phyloP scores from a whole-genome alignment of 2,329 filamentous ascomycete species.

The Eurotiales sp. region DNA sequence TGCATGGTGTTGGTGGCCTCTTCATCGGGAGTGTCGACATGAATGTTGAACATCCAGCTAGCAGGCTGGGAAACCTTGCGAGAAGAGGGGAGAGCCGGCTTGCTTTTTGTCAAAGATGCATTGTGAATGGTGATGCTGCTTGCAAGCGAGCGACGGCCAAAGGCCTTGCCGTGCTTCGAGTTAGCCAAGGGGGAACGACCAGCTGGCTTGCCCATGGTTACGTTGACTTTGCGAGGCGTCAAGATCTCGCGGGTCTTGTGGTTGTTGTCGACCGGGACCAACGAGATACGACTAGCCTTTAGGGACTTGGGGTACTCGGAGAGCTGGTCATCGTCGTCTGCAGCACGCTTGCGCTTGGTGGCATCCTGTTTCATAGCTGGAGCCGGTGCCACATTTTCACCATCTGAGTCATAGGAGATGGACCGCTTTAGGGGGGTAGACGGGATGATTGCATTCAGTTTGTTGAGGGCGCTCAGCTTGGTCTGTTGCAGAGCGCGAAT shows the following conservation, averaged over 20 bases:
- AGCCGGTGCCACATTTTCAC: slow-evolving; percentile 60
- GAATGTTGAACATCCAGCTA: slow-evolving; percentile 86
- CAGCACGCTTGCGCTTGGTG: slow-evolving; percentile 42
- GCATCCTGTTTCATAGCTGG: slow-evolving; percentile 48
- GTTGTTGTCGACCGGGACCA: slow-evolving; percentile 8
- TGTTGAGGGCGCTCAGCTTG: slow-evolving; percentile 1
- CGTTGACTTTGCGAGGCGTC: slow-evolving; percentile 44
- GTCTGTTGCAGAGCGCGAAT: slow-evolving; percentile 8
- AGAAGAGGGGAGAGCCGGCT: neutral
- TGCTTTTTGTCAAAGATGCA: neutral
- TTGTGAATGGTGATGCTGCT: neutral
- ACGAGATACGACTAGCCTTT: slow-evolving; percentile 43
- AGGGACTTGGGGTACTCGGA: slow-evolving; percentile 44
- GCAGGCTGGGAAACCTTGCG: slow-evolving; percentile 40
- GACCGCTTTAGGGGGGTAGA: slow-evolving; percentile 28
- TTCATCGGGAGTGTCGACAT: slow-evolving; percentile 86
- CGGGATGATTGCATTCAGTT: slow-evolving; percentile 4
- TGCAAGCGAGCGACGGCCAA: slow-evolving; percentile 63
- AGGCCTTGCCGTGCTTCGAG: slow-evolving; percentile 57
- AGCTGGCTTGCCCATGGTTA: slow-evolving; percentile 63
- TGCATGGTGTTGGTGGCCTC: slow-evolving; percentile 90
- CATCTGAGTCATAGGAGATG: slow-evolving; percentile 33
- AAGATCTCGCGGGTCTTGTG: slow-evolving; percentile 23
- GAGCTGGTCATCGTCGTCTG: slow-evolving; percentile 25
- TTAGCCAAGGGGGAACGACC: slow-evolving; percentile 76